Conservation (phyloP, 2,329 filamentous ascomycete species). For the Diaporthe humulicola region DNA sequence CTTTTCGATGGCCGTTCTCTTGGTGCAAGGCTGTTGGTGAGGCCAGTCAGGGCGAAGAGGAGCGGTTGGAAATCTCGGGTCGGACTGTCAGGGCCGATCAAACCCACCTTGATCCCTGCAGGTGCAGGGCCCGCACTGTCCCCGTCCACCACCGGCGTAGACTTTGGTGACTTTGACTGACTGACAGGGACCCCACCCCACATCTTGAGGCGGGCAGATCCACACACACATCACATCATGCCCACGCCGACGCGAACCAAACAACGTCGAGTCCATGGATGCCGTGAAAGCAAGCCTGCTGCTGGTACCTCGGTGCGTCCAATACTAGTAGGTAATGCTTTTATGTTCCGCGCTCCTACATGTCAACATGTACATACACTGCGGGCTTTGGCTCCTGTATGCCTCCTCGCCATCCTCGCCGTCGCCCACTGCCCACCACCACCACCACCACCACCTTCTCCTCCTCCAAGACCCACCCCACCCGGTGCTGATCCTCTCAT, state of each 20-base stretch:
- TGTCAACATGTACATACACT: background rate
- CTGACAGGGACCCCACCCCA: slow-evolving; percentile 14
- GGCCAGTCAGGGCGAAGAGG: background rate
- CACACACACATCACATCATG: slow-evolving; percentile 23
- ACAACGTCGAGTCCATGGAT: slow-evolving; percentile 9
- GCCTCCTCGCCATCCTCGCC: background rate
- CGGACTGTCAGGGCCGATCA: slow-evolving; percentile 31
- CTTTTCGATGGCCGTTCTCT: slow-evolving; percentile 22
- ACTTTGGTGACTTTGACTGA: too few species aligned
- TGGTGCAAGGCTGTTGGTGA: slow-evolving; percentile 21
- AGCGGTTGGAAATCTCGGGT: slow-evolving; percentile 34
- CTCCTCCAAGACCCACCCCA: background rate
- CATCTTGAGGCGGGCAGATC: slow-evolving; percentile 14
- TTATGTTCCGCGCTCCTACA: background rate
- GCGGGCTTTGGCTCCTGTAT: background rate
- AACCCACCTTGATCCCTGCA: slow-evolving; percentile 12
- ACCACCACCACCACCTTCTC: background rate
- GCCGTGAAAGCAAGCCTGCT: background rate
- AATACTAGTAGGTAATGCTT: slow-evolving; percentile 24
- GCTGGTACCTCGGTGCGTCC: slow-evolving; percentile 1
- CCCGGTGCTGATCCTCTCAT: slow-evolving; percentile 10
- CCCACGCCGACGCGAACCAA: background rate
- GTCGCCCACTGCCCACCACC: background rate
- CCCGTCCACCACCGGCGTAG: too few species aligned
- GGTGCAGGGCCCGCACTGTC: slow-evolving; percentile 16